Conservation (phyloP, 2,329 filamentous ascomycete species). For the Colletotrichum destructivum region DNA sequence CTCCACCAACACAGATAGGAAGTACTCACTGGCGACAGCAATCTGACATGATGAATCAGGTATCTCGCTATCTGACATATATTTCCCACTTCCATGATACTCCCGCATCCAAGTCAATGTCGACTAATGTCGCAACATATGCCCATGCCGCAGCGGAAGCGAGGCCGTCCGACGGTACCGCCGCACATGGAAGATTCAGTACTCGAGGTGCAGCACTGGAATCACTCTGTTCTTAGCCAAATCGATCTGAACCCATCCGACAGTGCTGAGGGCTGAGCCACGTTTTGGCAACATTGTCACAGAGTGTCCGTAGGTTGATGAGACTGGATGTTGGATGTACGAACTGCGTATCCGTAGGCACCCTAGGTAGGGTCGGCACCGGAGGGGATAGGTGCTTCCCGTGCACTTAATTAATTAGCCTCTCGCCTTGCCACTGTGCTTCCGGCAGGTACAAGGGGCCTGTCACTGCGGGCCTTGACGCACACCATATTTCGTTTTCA, state of each 20-base stretch:
- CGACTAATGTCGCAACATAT: background rate
- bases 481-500: constrained; percentile 21
- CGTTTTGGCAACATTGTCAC: background rate
- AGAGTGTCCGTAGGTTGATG: background rate
- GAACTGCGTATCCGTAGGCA: background rate
- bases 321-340: background rate
- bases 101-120: background rate
- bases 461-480: constrained; percentile 9
- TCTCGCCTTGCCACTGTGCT: constrained; percentile 30
- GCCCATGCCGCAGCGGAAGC: constrained; percentile 23
- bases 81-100: too few species aligned
- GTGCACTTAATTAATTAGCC: constrained; percentile 31
- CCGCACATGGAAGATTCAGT: background rate
- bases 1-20: constrained; percentile 19
- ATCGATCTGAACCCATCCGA: background rate
- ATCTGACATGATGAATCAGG: background rate
- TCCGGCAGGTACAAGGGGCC: constrained; percentile 27
- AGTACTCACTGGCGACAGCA: constrained; percentile 17
- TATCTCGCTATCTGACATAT: constrained; percentile 1
- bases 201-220: background rate
- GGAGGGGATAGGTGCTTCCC: constrained; percentile 13
- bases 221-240: background rate
- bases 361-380: too few species aligned
- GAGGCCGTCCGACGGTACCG: background rate
- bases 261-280: constrained; percentile 4